Evolutionary conservation across 2,329 filamentous ascomycete genomes (phyloP), one percentile per base, ranked within the genome.

Genomic region (Malbranchea cinnamomea): DNA sequence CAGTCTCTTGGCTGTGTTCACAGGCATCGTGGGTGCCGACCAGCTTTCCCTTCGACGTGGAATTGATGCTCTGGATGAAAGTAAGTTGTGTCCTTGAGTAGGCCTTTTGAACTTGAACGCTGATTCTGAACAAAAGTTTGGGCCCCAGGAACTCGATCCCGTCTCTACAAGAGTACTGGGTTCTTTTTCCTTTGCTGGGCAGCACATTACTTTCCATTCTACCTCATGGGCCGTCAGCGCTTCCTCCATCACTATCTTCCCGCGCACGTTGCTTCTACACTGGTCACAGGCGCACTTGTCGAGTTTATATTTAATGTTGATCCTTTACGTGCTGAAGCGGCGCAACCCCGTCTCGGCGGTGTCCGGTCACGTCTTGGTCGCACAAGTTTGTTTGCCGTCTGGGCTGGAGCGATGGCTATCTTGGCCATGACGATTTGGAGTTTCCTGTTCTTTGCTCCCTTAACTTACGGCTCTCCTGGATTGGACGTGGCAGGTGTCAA

Each of bases 151-250:
- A 84, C 89, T 17, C 85, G 89, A 41, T 85, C 81, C 14, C 84
- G 85, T 40, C 69, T 98, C 28, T 98, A 98, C 62, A 95, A 95
- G 67, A 94, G 84, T 32, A 95, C 89, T 1, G 89, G 89, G 14
- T 98, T 98, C 71, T 91, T 98, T 65, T 95, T 94, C 73, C 71
- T 98, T 34, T 83, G 84, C 33, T 98, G 89, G 89, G 84, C 82
- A 9, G 87, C 84, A 2, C 89, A 98, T 55, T 98, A 94, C 64
- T 74, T 93, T 56, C 87, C 87, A 30, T 98, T 98, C 66, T 98
- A 75, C 62, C 73, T 94, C 40, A 98, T 98, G 87, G 87, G 87
- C 34, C 84, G 87, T 45, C 87, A 98, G 56, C 75, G 94, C 41
- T 98, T 98, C 74, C 59, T 98, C 43, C 89, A 98, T 56, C 89